A percentile compares a stretch with the other conserved stretches of the same genome.
Conservation (phyloP, 257 asterid species). For the Fraxinus excelsior region DNA sequence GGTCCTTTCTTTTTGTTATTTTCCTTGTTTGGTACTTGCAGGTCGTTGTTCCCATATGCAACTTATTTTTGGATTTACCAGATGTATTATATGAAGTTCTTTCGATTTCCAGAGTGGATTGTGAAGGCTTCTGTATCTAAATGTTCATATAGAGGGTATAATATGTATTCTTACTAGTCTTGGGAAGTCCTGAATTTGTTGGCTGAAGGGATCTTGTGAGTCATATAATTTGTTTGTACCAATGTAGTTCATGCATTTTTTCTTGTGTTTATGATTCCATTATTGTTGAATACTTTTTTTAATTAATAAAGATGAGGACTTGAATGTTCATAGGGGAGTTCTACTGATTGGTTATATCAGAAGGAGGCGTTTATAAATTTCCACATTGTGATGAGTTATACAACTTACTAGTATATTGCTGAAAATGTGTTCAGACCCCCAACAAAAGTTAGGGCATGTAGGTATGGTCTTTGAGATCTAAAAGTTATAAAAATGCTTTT, state of each 20-base stretch:
- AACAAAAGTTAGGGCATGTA: too few species aligned
- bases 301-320: neutral
- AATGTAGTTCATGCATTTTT: neutral
- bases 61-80: neutral
- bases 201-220: neutral
- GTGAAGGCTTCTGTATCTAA: conserved; percentile 28
- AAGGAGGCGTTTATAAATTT: neutral
- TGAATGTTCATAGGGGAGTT: neutral
- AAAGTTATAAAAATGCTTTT: too few species aligned
- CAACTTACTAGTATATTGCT: too few species aligned
- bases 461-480: too few species aligned
- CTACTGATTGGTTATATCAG: neutral
- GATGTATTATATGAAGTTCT: neutral
- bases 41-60: neutral
- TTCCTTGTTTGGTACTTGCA: conserved; percentile 15
- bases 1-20: conserved; percentile 8
- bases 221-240: neutral
- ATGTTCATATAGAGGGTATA: conserved; percentile 32
- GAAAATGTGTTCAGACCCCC: too few species aligned
- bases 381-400: too few species aligned
- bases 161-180: conserved; percentile 5
- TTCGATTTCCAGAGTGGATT: conserved; percentile 12
- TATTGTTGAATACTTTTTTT: neutral
- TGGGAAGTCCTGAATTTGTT: conserved; percentile 1
- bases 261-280: neutral